A percentile compares a stretch with the other conserved stretches of the same genome.
These are phyloP conservation scores for Suhomyces coccinellae DNA, from an alignment of 1,139 yeast species.

Conservation along the genomic window DNA sequence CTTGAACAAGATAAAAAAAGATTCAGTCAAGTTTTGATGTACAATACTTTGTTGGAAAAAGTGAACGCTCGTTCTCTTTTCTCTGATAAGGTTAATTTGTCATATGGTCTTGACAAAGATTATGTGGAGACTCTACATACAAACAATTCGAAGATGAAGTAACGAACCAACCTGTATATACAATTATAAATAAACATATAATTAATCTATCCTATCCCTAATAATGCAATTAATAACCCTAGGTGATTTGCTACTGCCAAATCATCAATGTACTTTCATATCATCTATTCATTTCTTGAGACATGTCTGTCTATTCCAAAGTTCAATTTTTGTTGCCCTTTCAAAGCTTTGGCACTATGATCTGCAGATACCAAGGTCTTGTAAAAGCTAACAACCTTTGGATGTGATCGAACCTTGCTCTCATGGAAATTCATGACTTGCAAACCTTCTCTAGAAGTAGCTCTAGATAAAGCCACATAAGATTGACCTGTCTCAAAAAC, in stretches of 20 bases:
- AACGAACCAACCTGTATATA: slow-evolving; percentile 1
- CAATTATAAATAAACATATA: slow-evolving; percentile 6
- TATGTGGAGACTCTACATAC: slow-evolving; percentile 3
- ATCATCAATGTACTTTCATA: neutral
- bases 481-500: slow-evolving; percentile 65
- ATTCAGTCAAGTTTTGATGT: slow-evolving; percentile 19
- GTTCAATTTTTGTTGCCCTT: slow-evolving; percentile 17
- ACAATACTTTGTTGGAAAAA: slow-evolving; percentile 16
- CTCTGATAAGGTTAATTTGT: neutral
- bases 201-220: slow-evolving; percentile 1
- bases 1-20: slow-evolving; percentile 16
- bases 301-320: slow-evolving; percentile 3
- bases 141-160: slow-evolving; percentile 1
- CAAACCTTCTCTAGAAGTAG: slow-evolving; percentile 73
- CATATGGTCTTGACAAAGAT: slow-evolving; percentile 9
- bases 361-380: slow-evolving; percentile 30
- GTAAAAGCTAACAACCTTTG: slow-evolving; percentile 64
- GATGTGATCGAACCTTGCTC: slow-evolving; percentile 58
- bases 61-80: neutral
- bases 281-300: neutral
- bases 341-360: slow-evolving; percentile 11
- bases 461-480: slow-evolving; percentile 71
- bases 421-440: slow-evolving; percentile 73
- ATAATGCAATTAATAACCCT: neutral
- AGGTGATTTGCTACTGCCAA: neutral